These are phyloP conservation scores for Neurospora sp. DNA, from an alignment of 495 filamentous ascomycete species.

Conservation along the genomic window DNA sequence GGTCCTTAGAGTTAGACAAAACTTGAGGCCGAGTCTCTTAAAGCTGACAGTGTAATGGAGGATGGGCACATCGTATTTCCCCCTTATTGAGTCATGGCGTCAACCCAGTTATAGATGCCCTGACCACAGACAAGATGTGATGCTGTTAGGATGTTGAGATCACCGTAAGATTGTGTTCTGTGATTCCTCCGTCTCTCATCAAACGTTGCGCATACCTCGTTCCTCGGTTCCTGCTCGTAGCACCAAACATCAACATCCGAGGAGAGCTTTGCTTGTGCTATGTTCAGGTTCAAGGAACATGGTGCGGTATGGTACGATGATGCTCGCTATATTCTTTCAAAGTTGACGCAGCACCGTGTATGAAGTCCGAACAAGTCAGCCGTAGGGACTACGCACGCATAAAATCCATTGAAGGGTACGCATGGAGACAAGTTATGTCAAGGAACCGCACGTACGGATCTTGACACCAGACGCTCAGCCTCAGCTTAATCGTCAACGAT, in stretches of 20 bases:
- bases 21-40: background rate
- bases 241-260: background rate
- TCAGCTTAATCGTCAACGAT: background rate
- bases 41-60: background rate
- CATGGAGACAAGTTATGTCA: background rate
- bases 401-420: background rate
- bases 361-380: background rate
- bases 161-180: background rate
- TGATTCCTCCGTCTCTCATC: background rate
- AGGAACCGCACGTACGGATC: background rate
- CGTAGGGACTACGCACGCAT: background rate
- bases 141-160: background rate
- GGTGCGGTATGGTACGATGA: background rate
- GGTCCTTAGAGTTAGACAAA: background rate
- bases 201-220: background rate
- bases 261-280: background rate
- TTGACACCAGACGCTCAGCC: background rate
- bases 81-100: too few species aligned
- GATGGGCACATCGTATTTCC: background rate
- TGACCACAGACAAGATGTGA: background rate
- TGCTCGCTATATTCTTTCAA: background rate
- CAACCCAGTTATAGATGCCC: too few species aligned
- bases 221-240: background rate
- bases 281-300: background rate
- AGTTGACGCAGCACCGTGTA: background rate